phyloP scores from a whole-genome alignment of 2,329 filamentous ascomycete species.

The Ascocoryne sarcoides region DNA sequence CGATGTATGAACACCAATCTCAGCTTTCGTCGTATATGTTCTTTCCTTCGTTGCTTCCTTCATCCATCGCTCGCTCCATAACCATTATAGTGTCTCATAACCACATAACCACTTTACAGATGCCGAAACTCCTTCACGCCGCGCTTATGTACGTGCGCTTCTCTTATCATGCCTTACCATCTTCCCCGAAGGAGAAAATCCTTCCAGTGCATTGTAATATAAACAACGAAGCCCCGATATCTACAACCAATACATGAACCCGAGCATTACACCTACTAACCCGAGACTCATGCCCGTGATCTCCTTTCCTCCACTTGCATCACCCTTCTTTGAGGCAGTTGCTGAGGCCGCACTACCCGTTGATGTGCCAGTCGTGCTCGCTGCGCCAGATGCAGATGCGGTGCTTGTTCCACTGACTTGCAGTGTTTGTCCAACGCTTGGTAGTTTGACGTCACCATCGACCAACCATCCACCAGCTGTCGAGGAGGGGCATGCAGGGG shows the following conservation, averaged over 20 bases:
- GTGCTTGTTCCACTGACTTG: conserved; percentile 19
- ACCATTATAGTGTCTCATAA: too few relatives aligned
- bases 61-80: too few relatives aligned
- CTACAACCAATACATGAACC: conserved; percentile 43
- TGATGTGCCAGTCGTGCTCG: conserved; percentile 25
- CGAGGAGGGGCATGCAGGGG: conserved; percentile 60
- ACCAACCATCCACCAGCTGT: conserved; percentile 68
- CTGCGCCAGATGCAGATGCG: conserved; percentile 23
- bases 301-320: conserved; percentile 37
- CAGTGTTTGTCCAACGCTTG: conserved; percentile 33
- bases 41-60: too few relatives aligned
- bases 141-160: too few relatives aligned
- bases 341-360: conserved; percentile 16
- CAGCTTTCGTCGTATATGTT: too few relatives aligned
- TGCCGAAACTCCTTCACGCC: too few relatives aligned
- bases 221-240: conserved; percentile 7
- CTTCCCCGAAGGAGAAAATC: too few relatives aligned
- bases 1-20: too few relatives aligned
- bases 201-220: neutral
- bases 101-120: too few relatives aligned
- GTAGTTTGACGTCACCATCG: conserved; percentile 58
- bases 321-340: conserved; percentile 32
- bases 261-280: conserved; percentile 41
- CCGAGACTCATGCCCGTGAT: conserved; percentile 42
- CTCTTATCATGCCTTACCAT: too few relatives aligned